Base-by-base conservation (phyloP, 495 filamentous ascomycete species). In the Astrothelium macrocarpum region DNA sequence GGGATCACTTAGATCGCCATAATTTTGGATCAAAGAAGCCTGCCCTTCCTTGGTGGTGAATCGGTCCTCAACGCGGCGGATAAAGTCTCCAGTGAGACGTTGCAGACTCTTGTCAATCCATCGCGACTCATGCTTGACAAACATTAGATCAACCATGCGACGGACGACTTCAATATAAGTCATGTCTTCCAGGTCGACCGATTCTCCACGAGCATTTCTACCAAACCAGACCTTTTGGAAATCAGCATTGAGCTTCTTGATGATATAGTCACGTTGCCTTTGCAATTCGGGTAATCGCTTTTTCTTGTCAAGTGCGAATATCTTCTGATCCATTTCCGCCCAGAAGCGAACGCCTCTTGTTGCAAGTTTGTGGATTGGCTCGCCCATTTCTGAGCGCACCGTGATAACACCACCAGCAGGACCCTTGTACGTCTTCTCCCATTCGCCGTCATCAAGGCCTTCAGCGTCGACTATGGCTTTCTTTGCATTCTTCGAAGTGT, bases 161-260 rank as follows among this genome's bases (percentile, higher is more conserved):
- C 86, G 89, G 56, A 95, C 83, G 12, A 97, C 91, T 75, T 97
- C 94, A 43, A 82, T 82, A 63, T 98, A 98, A 4, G 93, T 97
- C 94, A 98, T 97, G 69, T 98, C 94, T 74, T 97, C 92, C 1
- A 98, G 85, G 67, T 97, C 94, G 20, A 96, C 90, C 7, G 88
- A 87, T 75, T 95, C 78, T 60, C 89, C 87, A 32, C 81, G 81
- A 68, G 87, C 81, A 75, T 97, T 96, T 66, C 89, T 85, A 59
- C 93, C 94, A 73, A 98, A 98, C 94, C 94, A 98, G 1, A 95
- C 90, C 78, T 98, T 98, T 68, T 96, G 91, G 79, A 95, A 98
- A 76, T 98, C 93, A 69, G 91, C 90, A 68, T 98, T 97, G 65
- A 98, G 86, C 76, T 95, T 96, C 79, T 89, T 87, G 78, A 97